Percentiles rank a stretch among this genome's conserved stretches.
Conservation (phyloP, 2,329 filamentous ascomycete species). For the Ascochyta koolunga region DNA sequence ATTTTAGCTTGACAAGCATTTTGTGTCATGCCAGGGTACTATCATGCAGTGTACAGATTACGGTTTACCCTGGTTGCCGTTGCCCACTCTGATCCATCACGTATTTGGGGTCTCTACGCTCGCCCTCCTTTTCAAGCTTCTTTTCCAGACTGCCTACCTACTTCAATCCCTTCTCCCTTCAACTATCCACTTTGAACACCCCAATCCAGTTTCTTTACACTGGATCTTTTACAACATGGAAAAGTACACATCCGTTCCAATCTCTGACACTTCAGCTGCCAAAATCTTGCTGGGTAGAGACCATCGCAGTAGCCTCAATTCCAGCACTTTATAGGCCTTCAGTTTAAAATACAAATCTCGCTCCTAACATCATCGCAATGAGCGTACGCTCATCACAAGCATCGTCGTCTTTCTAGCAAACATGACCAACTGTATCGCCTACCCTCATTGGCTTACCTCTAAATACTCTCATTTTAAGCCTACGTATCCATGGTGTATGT, state of each 20-base stretch:
- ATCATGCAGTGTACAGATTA: not conserved
- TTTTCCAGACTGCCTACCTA: not conserved
- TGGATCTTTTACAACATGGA: not conserved
- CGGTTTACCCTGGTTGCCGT: not conserved
- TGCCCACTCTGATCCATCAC: not conserved
- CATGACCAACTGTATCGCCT: slow-evolving; percentile 1
- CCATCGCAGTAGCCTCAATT: not conserved
- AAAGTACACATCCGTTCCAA: not conserved
- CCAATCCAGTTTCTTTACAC: not conserved
- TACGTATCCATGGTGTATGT: not conserved
- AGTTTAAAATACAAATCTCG: not conserved
- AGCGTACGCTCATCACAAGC: not conserved
- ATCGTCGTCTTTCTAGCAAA: slow-evolving; percentile 1
- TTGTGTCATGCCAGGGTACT: not conserved
- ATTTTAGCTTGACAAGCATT: not conserved
- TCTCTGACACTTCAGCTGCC: not conserved
- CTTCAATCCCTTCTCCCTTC: not conserved
- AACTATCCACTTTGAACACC: not conserved
- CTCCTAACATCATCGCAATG: not conserved
- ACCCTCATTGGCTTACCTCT: slow-evolving; percentile 1
- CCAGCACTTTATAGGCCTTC: not conserved
- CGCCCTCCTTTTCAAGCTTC: not conserved
- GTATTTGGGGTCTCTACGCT: not conserved
- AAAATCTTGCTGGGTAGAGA: not conserved
- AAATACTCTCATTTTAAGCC: slow-evolving; percentile 1